phyloP scores from a whole-genome alignment of 495 filamentous ascomycete genomes.

The Penicillium psychrofluorescens region DNA sequence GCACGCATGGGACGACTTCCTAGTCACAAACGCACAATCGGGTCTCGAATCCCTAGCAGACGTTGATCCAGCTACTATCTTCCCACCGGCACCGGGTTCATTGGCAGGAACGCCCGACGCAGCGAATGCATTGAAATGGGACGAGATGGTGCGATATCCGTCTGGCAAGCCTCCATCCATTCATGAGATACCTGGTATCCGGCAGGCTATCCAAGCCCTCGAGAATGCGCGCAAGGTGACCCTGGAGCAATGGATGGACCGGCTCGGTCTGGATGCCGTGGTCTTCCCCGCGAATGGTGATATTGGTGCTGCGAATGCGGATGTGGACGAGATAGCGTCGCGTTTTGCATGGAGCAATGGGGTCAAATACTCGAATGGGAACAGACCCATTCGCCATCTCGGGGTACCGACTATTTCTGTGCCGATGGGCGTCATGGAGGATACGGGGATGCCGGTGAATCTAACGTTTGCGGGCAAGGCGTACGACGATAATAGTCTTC shows the following conservation, averaged over 20 bases:
- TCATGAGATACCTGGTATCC: constrained; percentile 16
- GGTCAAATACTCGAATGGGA: constrained; percentile 30
- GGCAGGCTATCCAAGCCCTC: constrained; percentile 20
- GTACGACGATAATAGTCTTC: constrained; percentile 22
- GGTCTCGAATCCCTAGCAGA: constrained; percentile 15
- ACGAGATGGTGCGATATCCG: constrained; percentile 28
- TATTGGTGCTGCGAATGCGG: constrained; percentile 22
- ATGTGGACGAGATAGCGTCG: constrained; percentile 17
- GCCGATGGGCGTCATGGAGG: constrained; percentile 31
- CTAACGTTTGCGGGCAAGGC: constrained; percentile 29
- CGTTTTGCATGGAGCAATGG: constrained; percentile 27
- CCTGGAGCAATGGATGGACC: constrained; percentile 28
- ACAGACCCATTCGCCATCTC: constrained; percentile 26
- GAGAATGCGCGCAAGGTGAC: constrained; percentile 25
- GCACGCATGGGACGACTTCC: constrained; percentile 30
- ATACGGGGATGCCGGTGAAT: constrained; percentile 27
- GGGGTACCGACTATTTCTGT: constrained; percentile 30
- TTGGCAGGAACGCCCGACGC: constrained; percentile 22
- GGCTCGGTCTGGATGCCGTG: constrained; percentile 23
- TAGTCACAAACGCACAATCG: constrained; percentile 17
- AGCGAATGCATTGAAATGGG: constrained; percentile 23
- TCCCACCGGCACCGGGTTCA: constrained; percentile 24
- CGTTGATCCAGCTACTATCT: constrained; percentile 25
- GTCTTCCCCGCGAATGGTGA: constrained; percentile 28
- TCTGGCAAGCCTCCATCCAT: constrained; percentile 16